Evolutionary conservation across 2,329 filamentous ascomycete genomes (phyloP).

Genomic region (Alternaria angustiovoidea): DNA sequence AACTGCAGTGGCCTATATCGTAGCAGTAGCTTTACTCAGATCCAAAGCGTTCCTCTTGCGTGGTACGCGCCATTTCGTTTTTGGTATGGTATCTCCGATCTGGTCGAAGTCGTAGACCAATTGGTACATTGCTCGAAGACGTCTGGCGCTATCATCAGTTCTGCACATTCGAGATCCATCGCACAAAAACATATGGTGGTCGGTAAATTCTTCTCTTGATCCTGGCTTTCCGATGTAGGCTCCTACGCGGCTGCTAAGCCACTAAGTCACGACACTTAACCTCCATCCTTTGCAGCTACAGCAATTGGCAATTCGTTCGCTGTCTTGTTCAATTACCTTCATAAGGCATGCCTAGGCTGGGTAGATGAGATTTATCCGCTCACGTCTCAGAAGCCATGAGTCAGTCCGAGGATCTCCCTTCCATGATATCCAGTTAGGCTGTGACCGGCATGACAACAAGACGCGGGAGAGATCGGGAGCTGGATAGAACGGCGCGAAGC

Average conservation of each 20-base stretch:
- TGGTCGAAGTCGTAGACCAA: background rate
- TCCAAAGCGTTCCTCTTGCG: background rate
- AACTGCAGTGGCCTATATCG: background rate
- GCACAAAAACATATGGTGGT: background rate
- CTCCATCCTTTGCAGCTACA: background rate
- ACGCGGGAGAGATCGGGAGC: background rate
- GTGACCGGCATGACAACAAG: background rate
- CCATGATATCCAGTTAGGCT: background rate
- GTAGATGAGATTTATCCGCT: background rate
- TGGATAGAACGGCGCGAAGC: background rate
- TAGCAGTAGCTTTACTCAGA: background rate
- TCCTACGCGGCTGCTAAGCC: background rate
- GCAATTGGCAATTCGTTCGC: background rate
- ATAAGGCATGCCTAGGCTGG: background rate
- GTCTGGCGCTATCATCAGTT: background rate
- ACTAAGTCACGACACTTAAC: background rate
- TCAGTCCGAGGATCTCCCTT: background rate
- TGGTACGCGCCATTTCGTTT: background rate
- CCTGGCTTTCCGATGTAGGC: background rate
- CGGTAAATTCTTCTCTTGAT: background rate
- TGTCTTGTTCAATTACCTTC: background rate
- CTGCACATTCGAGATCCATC: background rate
- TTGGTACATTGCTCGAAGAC: rapidly evolving
- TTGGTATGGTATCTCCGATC: background rate
- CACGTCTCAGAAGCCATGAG: slow-evolving; percentile 3